phyloP scores from a whole-genome alignment of 176 grass and related monocot species.

The Oryza glaberrima region DNA sequence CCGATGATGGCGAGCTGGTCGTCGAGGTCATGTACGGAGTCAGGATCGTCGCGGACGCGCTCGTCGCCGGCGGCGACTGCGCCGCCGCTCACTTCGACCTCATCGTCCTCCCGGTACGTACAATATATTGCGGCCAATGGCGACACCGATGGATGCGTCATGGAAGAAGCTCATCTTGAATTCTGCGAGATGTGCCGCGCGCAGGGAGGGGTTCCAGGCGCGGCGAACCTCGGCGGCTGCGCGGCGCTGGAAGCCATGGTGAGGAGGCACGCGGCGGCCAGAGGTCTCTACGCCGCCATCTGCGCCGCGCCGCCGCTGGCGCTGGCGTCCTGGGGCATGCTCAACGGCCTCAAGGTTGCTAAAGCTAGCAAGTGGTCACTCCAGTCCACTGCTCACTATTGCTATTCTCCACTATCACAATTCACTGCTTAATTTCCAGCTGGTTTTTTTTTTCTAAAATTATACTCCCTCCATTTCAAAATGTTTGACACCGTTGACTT shows the following conservation, averaged over 20 bases:
- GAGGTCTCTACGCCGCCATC: slow-evolving; percentile 57
- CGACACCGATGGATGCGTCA: neutral
- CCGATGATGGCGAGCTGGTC: slow-evolving; percentile 40
- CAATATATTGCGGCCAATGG: neutral
- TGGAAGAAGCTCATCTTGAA: too few relatives aligned
- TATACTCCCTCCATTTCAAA: too few relatives aligned
- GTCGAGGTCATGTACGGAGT: slow-evolving; percentile 68
- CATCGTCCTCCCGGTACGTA: slow-evolving; percentile 62
- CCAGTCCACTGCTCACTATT: neutral
- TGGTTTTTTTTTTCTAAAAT: neutral
- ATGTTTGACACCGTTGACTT: too few relatives aligned
- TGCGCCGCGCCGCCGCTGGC: slow-evolving; percentile 66
- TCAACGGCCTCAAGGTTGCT: slow-evolving; percentile 55
- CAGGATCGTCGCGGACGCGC: slow-evolving; percentile 71
- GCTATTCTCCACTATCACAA: neutral
- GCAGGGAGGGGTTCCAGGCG: slow-evolving; percentile 62
- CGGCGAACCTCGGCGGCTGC: slow-evolving; percentile 53
- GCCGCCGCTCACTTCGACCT: slow-evolving; percentile 61
- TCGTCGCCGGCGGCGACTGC: slow-evolving; percentile 46
- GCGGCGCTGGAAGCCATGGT: slow-evolving; percentile 50
- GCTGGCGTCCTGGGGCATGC: slow-evolving; percentile 61
- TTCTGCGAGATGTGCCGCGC: neutral
- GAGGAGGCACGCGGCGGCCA: slow-evolving; percentile 49
- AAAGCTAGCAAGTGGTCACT: neutral
- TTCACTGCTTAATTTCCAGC: neutral